Base-by-base conservation (phyloP, 768 basidiomycete genomes). In the Sarcomyxa edulis region DNA sequence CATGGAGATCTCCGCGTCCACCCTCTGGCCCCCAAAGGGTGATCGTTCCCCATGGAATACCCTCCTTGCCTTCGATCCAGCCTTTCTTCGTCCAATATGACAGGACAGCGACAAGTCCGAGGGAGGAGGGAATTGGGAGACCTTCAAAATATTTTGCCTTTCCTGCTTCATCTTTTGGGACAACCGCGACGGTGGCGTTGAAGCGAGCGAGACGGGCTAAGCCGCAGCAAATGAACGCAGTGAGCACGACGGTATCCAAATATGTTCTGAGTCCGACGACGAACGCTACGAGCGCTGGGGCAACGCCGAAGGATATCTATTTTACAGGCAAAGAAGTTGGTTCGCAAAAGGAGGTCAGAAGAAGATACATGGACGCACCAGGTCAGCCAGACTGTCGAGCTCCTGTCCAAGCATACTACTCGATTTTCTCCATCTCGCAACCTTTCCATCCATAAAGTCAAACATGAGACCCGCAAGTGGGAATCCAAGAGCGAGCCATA, bases 121-220 rank as follows among this genome's bases (percentile, higher is more conserved):
- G 73, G 8, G 88, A 87, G 0, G 89, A 88, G 2, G 96, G 96
- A 44, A 99, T 98, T 18, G 96, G 96, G 15, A 99, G 76, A 5
- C 96, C 96, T 63, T 98, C 96, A 57, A 98, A 99, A 68, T 94
- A 98, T 52, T 83, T 82, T 11, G 87, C 72, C 59, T 97, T 98
- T 41, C 96, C 95, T 21, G 71, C 72, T 6, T 59, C 63, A 55
- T 93, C 87, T 60, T 93, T 94, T 2, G 95, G 95, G 18, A 96
- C 73, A 29, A 91, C 68, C 3, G 96, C 96, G 42, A 96, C 95
- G 0, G 96, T 99, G 7, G 95, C 96, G 60, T 99, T 99, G 74
- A 97, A 99, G 28, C 96, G 82, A 7, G 96, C 96, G 23, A 99
- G 83, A 35, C 96, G 84, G 14, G 96, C 96, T 37, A 99, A 78